Conservation (phyloP, 352 stramenopile species). For the Phytophthora cajani region DNA sequence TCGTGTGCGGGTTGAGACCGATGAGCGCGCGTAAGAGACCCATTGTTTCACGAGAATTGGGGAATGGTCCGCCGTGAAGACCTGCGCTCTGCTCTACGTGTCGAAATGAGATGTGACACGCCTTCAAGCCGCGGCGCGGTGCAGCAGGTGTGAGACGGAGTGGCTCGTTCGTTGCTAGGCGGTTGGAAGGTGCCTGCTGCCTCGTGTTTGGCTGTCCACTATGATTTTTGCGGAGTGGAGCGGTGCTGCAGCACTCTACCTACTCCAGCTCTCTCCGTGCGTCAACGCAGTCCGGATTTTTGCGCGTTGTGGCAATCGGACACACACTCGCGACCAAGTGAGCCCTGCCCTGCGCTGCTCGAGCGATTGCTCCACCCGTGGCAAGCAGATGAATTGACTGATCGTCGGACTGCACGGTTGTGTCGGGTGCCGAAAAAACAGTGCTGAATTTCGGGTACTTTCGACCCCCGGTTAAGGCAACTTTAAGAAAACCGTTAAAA, state of each 20-base stretch:
- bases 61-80: constrained; percentile 21
- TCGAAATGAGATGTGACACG: constrained; percentile 34
- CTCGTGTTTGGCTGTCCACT: constrained; percentile 8
- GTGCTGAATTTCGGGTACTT: constrained; percentile 13
- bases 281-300: constrained; percentile 34
- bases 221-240: constrained; percentile 23
- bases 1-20: constrained; percentile 29
- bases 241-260: constrained; percentile 8
- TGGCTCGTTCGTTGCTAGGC: constrained; percentile 19
- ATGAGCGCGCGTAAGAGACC: constrained; percentile 26
- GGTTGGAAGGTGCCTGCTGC: constrained; percentile 5
- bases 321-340: not conserved
- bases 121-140: not conserved
- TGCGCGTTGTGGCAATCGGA: constrained; percentile 14
- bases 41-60: constrained; percentile 10
- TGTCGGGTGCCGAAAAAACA: constrained; percentile 17
- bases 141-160: constrained; percentile 23
- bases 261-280: constrained; percentile 21
- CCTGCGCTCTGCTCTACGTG: constrained; percentile 7
- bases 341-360: constrained; percentile 7
- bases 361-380: constrained; percentile 15
- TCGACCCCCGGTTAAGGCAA: not conserved
- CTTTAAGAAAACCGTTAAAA: not conserved
- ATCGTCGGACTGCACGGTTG: constrained; percentile 17
- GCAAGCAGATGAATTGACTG: constrained; percentile 23